These are phyloP conservation scores for Pyrus hybrid DNA, from an alignment of 331 rosid genomes.

Conservation along the genomic window DNA sequence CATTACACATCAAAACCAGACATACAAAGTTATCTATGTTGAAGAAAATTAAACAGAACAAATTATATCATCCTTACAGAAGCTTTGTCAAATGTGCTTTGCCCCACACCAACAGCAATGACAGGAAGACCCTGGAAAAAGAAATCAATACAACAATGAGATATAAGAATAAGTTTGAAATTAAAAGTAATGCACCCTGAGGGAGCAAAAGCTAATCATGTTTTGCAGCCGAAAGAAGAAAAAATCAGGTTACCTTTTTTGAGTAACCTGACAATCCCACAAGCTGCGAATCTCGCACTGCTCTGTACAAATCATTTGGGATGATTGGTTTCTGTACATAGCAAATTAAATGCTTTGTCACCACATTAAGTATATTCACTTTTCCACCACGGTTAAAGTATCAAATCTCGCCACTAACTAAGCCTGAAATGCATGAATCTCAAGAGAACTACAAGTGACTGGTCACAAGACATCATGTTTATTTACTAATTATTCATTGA, in stretches of 20 bases:
- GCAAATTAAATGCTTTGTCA: constrained; percentile 7
- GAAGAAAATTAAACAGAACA: constrained; percentile 5
- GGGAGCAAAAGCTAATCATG: background rate
- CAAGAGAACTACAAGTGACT: constrained; percentile 5
- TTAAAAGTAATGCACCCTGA: background rate
- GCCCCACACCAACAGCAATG: constrained; percentile 65
- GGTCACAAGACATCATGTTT: background rate
- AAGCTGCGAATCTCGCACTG: constrained; percentile 67
- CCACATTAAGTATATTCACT: background rate
- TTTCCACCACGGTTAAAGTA: background rate
- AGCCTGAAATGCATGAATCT: background rate
- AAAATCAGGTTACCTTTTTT: constrained; percentile 50
- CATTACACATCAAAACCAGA: background rate
- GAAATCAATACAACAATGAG: constrained; percentile 8
- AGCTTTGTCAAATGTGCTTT: constrained; percentile 82
- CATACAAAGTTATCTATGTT: background rate
- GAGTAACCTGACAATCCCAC: constrained; percentile 88
- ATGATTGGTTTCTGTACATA: constrained; percentile 67
- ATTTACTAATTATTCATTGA: background rate
- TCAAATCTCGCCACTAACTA: background rate
- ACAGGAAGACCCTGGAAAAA: constrained; percentile 59
- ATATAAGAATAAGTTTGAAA: background rate
- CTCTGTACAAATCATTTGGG: constrained; percentile 56
- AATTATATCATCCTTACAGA: constrained; percentile 52
- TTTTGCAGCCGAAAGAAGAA: background rate